Base-by-base conservation (phyloP, 805 yeast species). In the Candida cerambycidarum region DNA sequence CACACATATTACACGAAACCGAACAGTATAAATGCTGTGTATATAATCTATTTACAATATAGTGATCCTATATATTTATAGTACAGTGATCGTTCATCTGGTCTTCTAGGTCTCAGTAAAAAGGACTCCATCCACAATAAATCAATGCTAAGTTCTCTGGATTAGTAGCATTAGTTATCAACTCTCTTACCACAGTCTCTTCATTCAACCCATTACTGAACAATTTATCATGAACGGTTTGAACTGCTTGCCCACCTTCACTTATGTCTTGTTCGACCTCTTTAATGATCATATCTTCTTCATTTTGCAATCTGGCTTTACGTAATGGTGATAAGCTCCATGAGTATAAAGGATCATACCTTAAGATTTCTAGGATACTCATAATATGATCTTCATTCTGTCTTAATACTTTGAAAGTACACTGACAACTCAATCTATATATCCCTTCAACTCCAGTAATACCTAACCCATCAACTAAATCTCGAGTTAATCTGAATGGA, bases 271-370 rank as follows among this genome's bases (percentile, higher is more conserved):
- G 70, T 35, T 62, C 62, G 3, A 58, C 56, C 28, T 48, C 46
- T 14, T 41, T 17, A 4, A 31, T 13, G 18, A 41, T 33, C 17
- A 48, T 41, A 15, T 41, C 42, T n/a, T 41, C 44, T 4, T 60
- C 67, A 23, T 68, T 76, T 52, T 81, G 85, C 13, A 82, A 58
- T 48, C 71, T 76, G 48, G 73, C 73, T 54, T 72, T 76, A 42
- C 84, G 61, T 13, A 88, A 62, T 1, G 95, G 95, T 0, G 97
- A 86, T 36, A 89, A 69, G 0, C 86, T 80, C 98, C 99, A 93
- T 1, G 88, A 77, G 56, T 92, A 90, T 42, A 93, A 71, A 0
- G 99, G 97, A 70, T 93, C 99, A 76, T 93, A 89, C 53, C 83
- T 73, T 48, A 93, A 64, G 4, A 92, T 95, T 54, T 90, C 92